Base-by-base conservation (phyloP, 1,284 basidiomycete genomes). In the Fomitopsis pinicola region DNA sequence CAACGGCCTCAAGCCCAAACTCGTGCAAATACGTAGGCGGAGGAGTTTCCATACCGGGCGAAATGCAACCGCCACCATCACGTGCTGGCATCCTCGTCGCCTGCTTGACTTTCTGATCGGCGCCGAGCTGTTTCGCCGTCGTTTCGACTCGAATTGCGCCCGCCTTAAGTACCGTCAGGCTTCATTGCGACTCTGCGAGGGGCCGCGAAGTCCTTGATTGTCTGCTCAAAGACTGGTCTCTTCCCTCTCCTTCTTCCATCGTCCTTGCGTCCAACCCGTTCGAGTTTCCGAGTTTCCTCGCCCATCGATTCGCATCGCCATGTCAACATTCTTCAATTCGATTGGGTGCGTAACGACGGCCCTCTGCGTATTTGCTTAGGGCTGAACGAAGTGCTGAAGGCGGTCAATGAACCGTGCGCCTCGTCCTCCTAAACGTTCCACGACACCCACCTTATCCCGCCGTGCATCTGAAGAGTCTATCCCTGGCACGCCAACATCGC, bases 241-340 rank as follows among this genome's bases (percentile, higher is more conserved):
- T 28, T 30, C 28, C 28, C n/a, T 30, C 5, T 12, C 28, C n/a
- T 22, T 57, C 33, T 28, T 5, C n/a, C 45, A 26, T 22, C 52
- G 35, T 54, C 35, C 33, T 46, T 19, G 38, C 38, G 6, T 33
- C 14, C 9, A 12, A 3, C 14, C n/a, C 48, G 48, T 30, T 22
- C 48, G 15, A 33, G 28, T 33, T 15, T 30, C 26, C 8, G 5
- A 10, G 22, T 19, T 17, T 30, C 5, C n/a, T 38, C 30, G 55
- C n/a, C 33, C 44, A 48, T 52, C 45, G 46, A 54, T 54, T 54
- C 26, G 26, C 22, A 36, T 44, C 58, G 50, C 30, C 58, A 90
- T 90, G 88, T 90, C 88, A 40, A 33, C 30, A 33, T 91, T 91
- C 75, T 89, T 91, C 76, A 90, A 89, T 71, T 87, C 87, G 30